Evolutionary conservation across 192 early-diverging fungal species (phyloP).

Genomic region (Umbelopsis isabellina): DNA sequence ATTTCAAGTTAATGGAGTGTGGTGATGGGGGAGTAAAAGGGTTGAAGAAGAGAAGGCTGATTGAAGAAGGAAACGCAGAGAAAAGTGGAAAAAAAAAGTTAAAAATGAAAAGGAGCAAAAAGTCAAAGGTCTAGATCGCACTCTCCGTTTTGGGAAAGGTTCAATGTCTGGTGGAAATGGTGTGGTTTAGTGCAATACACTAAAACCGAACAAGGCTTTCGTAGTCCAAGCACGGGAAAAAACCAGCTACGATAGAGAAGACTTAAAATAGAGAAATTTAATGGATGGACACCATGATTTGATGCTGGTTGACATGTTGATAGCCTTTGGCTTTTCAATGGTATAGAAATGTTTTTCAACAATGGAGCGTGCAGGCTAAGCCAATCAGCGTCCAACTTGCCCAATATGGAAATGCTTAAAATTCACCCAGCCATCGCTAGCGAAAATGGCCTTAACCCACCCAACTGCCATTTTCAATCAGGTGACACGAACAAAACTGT

Average conservation of each 20-base stretch:
- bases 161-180: slow-evolving; percentile 16
- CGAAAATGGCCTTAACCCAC: no score
- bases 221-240: no score
- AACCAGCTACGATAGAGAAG: no score
- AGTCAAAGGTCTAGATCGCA: slow-evolving; percentile 16
- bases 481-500: no score
- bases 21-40: background rate
- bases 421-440: no score
- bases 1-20: background rate
- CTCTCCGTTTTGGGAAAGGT: slow-evolving; percentile 22
- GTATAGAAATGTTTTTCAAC: background rate
- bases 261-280: no score
- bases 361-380: background rate
- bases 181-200: background rate
- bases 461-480: no score
- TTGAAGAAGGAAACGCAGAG: background rate
- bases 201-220: no score
- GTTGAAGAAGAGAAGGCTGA: slow-evolving; percentile 5
- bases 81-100: slow-evolving; percentile 22
- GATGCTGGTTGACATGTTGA: background rate
- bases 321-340: background rate
- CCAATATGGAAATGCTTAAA: background rate
- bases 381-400: slow-evolving; percentile 5
- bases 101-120: background rate
- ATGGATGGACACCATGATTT: no score